These are phyloP conservation scores for Aspergillus latus DNA, from an alignment of 2,329 filamentous ascomycete species.

Conservation along the genomic window DNA sequence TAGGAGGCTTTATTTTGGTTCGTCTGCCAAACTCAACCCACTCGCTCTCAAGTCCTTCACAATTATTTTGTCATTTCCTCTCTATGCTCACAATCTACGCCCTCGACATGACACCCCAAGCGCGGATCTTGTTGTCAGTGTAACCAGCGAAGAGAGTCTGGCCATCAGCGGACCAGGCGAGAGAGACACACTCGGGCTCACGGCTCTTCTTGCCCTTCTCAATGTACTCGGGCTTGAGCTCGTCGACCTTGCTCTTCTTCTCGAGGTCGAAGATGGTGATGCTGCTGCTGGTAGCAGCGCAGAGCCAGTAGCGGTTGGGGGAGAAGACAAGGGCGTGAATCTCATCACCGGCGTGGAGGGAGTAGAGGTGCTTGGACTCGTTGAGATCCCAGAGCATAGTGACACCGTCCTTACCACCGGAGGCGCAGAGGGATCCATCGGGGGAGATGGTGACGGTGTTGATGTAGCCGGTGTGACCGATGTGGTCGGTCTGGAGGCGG, in stretches of 20 bases:
- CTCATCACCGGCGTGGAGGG: conserved; percentile 98
- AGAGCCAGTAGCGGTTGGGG: conserved; percentile 99
- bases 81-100: conserved; percentile 56
- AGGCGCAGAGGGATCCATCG: conserved; percentile 97
- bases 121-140: conserved; percentile 99
- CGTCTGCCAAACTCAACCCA: conserved; percentile 11
- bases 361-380: conserved; percentile 99
- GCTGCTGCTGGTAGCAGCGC: conserved; percentile 92
- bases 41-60: conserved; percentile 5
- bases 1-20: conserved; percentile 3
- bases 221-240: conserved; percentile 98
- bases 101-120: conserved; percentile 96
- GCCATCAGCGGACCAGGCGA: conserved; percentile 97
- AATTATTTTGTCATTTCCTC: conserved; percentile 23
- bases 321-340: conserved; percentile 99
- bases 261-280: conserved; percentile 99
- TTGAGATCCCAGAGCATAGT: conserved; percentile 99
- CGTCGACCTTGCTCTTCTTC: conserved; percentile 99
- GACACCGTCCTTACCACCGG: conserved; percentile 98
- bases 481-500: conserved; percentile 99
- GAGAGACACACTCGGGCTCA: conserved; percentile 94
- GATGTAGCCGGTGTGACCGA: conserved; percentile 98
- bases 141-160: conserved; percentile 99
- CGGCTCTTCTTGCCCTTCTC: conserved; percentile 98
- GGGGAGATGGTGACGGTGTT: conserved; percentile 99